phyloP scores from a whole-genome alignment of 2,329 filamentous ascomycete species.

The Fusarium subglutinans region DNA sequence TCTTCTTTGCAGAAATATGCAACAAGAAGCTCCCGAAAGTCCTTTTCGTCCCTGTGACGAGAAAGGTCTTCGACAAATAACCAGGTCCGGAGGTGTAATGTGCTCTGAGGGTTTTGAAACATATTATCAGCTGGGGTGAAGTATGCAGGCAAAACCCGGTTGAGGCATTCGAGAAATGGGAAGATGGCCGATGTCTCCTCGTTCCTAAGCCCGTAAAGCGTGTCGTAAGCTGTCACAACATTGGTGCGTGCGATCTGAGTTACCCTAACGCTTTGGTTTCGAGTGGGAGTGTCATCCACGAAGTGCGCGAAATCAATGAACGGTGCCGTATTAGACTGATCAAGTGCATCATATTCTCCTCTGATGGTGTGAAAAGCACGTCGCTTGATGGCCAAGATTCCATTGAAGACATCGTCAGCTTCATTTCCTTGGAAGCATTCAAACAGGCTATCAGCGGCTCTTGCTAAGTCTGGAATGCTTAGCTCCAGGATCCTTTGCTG shows the following conservation, averaged over 20 bases:
- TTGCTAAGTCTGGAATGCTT: slow-evolving; percentile 42
- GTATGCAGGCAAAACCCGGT: slow-evolving; percentile 44
- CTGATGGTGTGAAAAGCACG: slow-evolving; percentile 41
- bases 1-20: slow-evolving; percentile 44
- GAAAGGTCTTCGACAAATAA: slow-evolving; percentile 45
- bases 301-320: slow-evolving; percentile 45
- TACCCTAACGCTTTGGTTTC: neutral
- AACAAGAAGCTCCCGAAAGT: slow-evolving; percentile 38
- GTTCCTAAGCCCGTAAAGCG: slow-evolving; percentile 29
- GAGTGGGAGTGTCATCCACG: neutral
- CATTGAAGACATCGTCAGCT: slow-evolving; percentile 31
- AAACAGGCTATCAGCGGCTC: slow-evolving; percentile 42
- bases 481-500: slow-evolving; percentile 37
- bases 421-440: slow-evolving; percentile 32
- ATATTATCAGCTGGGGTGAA: slow-evolving; percentile 37
- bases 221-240: slow-evolving; percentile 47
- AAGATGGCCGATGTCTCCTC: slow-evolving; percentile 22
- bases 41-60: neutral
- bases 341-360: slow-evolving; percentile 37
- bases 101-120: slow-evolving; percentile 35
- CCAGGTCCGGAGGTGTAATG: slow-evolving; percentile 51
- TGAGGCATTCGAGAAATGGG: slow-evolving; percentile 46
- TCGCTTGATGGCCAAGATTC: slow-evolving; percentile 41
- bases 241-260: slow-evolving; percentile 47
- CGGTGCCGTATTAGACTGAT: slow-evolving; percentile 4